Percentiles rank a stretch among this genome's conserved stretches.
Evolutionary conservation across 345 rosid species (phyloP).

Genomic region (Durio zibethinus): DNA sequence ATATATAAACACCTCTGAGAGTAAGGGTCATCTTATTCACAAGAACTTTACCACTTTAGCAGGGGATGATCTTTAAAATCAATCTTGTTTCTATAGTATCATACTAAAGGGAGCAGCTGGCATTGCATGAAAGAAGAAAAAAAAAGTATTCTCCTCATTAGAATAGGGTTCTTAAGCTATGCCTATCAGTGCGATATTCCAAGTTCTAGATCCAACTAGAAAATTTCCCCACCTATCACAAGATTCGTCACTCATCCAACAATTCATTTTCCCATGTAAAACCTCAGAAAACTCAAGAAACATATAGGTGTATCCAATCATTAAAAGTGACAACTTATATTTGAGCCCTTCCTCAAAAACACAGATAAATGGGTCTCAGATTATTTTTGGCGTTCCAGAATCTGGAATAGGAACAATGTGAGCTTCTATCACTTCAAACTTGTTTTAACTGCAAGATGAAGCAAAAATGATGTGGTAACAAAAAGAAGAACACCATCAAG

Average conservation of each 20-base stretch:
- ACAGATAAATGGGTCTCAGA: conserved; percentile 1
- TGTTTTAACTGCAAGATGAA: background rate
- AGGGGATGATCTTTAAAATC: conserved; percentile 15
- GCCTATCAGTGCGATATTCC: background rate
- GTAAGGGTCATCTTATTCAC: background rate
- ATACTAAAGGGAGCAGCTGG: conserved; percentile 2
- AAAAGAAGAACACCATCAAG: conserved; percentile 12
- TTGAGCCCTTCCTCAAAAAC: background rate
- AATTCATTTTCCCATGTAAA: conserved; percentile 4
- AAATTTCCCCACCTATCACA: background rate
- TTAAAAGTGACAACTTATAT: background rate
- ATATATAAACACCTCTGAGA: background rate
- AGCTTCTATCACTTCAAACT: background rate
- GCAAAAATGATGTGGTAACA: conserved; percentile 1
- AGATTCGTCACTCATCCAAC: conserved; percentile 9
- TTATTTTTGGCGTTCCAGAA: background rate
- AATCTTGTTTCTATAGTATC: background rate
- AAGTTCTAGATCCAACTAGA: background rate
- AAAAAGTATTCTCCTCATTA: background rate
- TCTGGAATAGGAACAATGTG: background rate
- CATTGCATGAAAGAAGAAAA: conserved; percentile 3
- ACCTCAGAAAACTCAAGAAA: background rate
- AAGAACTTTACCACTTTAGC: background rate
- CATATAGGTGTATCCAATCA: background rate
- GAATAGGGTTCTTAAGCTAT: background rate